phyloP scores from a whole-genome alignment of 1,284 basidiomycete genomes.

The Fomitopsis palustris region DNA sequence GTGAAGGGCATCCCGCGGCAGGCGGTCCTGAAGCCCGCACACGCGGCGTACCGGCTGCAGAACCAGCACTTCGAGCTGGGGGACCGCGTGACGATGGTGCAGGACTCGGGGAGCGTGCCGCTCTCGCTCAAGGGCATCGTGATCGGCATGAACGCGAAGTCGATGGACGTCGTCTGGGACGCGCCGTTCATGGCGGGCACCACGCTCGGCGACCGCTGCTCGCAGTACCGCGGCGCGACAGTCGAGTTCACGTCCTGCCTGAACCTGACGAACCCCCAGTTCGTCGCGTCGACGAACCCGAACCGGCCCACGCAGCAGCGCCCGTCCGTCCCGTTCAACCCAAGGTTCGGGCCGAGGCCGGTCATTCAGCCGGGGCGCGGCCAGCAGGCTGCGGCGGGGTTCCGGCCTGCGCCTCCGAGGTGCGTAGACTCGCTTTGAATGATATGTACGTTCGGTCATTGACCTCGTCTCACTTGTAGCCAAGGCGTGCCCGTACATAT shows the following conservation, averaged over 20 bases:
- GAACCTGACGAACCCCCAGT: slow-evolving; percentile 83
- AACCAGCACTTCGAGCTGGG: slow-evolving; percentile 90
- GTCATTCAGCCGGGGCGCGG: slow-evolving; percentile 49
- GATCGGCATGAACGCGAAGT: slow-evolving; percentile 81
- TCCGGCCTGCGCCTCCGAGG: slow-evolving; percentile 47
- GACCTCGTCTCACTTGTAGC: slow-evolving; percentile 11
- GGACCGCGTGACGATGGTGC: slow-evolving; percentile 96
- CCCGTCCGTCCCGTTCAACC: slow-evolving; percentile 52
- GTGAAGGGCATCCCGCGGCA: slow-evolving; percentile 93
- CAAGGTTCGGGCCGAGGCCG: slow-evolving; percentile 65
- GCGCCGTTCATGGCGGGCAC: slow-evolving; percentile 91
- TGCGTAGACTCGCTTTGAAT: slow-evolving; percentile 17
- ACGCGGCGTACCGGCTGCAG: slow-evolving; percentile 87
- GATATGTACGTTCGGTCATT: slow-evolving; percentile 2
- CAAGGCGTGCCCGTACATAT: slow-evolving; percentile 41
- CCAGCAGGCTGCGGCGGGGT: slow-evolving; percentile 53
- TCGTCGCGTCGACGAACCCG: slow-evolving; percentile 67
- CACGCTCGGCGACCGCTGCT: slow-evolving; percentile 86
- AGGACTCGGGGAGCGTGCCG: slow-evolving; percentile 93
- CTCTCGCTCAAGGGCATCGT: slow-evolving; percentile 92
- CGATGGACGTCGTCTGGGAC: slow-evolving; percentile 98
- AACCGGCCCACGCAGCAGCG: slow-evolving; percentile 41
- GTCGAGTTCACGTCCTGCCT: slow-evolving; percentile 84
- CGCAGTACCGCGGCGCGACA: slow-evolving; percentile 84
- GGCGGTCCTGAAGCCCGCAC: slow-evolving; percentile 90